Base-by-base conservation (phyloP, 1,139 yeast species). In the Taphrina deformans region DNA sequence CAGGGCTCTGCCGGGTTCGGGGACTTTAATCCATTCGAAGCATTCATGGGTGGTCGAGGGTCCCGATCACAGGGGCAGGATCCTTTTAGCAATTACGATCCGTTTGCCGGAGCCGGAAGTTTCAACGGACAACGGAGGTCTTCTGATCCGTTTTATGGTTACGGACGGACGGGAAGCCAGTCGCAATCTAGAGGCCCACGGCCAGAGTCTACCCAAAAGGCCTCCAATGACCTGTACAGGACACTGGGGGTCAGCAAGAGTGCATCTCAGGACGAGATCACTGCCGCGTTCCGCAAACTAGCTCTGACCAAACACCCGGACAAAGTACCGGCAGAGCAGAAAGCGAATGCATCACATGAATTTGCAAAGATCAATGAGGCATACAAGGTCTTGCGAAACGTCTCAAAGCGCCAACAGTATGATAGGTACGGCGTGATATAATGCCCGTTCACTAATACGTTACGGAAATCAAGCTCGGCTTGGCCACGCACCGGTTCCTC, bases 221-320 rank as follows among this genome's bases (percentile, higher is more conserved):
- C 45, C 14, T 24, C 33, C 85, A 89, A 24, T 86, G 87, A 73
- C 82, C 89, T 71, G 7, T 90, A 90, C 76, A 90, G 87, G 72
- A 78, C 88, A 70, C 79, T 90, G 69, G 96, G 96, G 12, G 87
- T 90, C 16, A 75, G 84, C 38, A 86, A 96, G 35, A 81, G 83
- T 0, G 71, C 72, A 1, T 75, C 84, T 1, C 84, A 83, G 0
- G 76, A 82, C 0, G 86, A 82, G 16, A 82, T 90, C 70, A 88
- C 87, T 72, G 85, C 82, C 72, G 83, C 91, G 0, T 90, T 90
- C 75, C 84, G 91, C 70, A 83, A 82, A 68, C 77, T 84, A 48
- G 89, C 96, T 70, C 79, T 90, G 55, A 77, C 80, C 67, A 82
- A 83, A 69, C 97, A 90, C 73, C 97, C 97, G 0, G 97, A 90